Evolutionary conservation across 176 grass and related monocot genomes (phyloP), one percentile per base, ranked within the genome.

Genomic region (Oropetium thomaeum): DNA sequence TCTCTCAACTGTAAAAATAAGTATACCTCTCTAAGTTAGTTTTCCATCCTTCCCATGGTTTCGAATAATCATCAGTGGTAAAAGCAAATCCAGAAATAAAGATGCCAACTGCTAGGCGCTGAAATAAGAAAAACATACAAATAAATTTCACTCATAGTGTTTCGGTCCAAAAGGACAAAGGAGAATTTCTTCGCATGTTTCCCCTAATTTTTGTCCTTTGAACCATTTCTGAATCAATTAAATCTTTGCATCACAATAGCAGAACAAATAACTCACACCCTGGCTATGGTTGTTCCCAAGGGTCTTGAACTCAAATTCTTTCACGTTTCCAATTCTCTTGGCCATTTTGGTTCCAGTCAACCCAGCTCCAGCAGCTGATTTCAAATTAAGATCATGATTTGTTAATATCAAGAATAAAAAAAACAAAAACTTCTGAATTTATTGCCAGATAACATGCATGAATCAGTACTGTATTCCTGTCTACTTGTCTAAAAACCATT

Each of bases 291-390:
- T 99, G 43, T 88, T 84, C 14, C 91, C 91, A 22, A 95, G 88
- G 19, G 84, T 58, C 75, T 99, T 94, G 70, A 99, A 86, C 77
- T 99, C 89, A 76, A 99, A 99, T 92, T 99, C 96, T 87, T 78
- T 89, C 61, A 99, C 67, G 80, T 64, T 51, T 49, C 91, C 91
- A 9, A 90, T 99, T 85, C 96, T 85, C 73, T 52, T 89, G 62
- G 96, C 96, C 96, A 99, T 99, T 86, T 99, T 99, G 67, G 71
- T 86, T 40, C 96, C 92, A 69, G 96, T 88, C 44, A 99, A 84
- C 48, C 96, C 96, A 90, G 96, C 96, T 84, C 96, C 96, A 92
- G 96, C 92, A 92, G 92, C 91, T 99, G 69, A 75, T 70, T 78
- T 83, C 44, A 38, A 51, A 79, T 81, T 52, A 71, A 77, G 48